These are phyloP conservation scores for Macaranga tanarius DNA, from an alignment of 441 rosid genomes.

Conservation along the genomic window DNA sequence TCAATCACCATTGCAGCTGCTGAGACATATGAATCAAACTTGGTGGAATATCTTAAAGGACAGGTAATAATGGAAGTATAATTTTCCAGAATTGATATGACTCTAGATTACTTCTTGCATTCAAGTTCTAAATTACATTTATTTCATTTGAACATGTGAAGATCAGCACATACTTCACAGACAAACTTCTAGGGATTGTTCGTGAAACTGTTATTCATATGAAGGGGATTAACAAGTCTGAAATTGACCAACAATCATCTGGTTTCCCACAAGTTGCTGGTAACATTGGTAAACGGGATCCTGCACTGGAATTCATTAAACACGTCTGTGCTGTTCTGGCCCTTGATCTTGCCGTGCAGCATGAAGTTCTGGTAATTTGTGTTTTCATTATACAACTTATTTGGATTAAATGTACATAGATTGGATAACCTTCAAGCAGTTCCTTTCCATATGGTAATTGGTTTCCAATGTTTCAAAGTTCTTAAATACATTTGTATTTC, in stretches of 20 bases:
- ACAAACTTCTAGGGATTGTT: constrained; percentile 66
- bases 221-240: constrained; percentile 52
- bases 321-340: constrained; percentile 74
- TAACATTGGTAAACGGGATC: constrained; percentile 45
- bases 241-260: constrained; percentile 30
- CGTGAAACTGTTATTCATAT: constrained; percentile 59
- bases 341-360: constrained; percentile 81
- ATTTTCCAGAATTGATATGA: constrained; percentile 15
- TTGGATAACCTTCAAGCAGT: background rate
- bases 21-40: constrained; percentile 62
- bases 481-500: background rate
- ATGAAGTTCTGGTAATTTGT: constrained; percentile 75
- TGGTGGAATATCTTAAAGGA: constrained; percentile 65
- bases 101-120: constrained; percentile 18
- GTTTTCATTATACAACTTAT: background rate
- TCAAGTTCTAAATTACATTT: constrained; percentile 18
- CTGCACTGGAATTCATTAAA: constrained; percentile 82
- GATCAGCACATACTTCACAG: constrained; percentile 70
- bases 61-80: constrained; percentile 47
- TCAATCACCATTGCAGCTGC: constrained; percentile 64
- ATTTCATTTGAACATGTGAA: constrained; percentile 28
- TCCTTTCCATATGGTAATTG: background rate
- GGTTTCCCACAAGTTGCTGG: constrained; percentile 32
- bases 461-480: background rate
- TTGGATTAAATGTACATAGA: background rate